Evolutionary conservation across 345 rosid genomes (phyloP), one percentile per base, ranked within the genome.

Genomic region (Arabidopsis suecica): DNA sequence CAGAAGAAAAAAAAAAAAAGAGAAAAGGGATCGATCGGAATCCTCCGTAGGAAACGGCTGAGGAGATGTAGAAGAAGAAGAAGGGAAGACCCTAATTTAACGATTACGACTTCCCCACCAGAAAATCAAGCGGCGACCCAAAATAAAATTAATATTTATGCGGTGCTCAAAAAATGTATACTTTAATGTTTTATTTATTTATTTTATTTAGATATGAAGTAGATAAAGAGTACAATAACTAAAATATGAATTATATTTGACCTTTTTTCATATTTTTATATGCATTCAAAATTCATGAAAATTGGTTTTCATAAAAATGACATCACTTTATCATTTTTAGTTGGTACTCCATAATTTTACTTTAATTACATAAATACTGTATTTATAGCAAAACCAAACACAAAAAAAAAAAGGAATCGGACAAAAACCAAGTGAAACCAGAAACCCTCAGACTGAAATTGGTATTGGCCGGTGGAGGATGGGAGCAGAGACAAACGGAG

Each of bases 401-500:
- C 28, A 25, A 25, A 25, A 28, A 28, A 28, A 28, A 33, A 53
- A 9, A 30, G 18, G 7, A 1, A 7, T 23, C 14, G 64, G 76
- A 50, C 34, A 16, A 13, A 0, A 3, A 72, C 22, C 42, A 28
- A 20, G 11, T 9, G 4, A 38, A 50, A 20, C 20, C 8, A 0
- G 33, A 45, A 74, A 76, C 70, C 75, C 70, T 61, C 12, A 25
- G 50, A 69, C 47, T 68, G 79, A 61, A 53, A 61, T 34, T 54
- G 5, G 65, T 5, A 33, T 20, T 18, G 64, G 32, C 50, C 42
- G 51, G 79, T 53, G 51, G 45, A 63, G 65, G 13, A 89, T 87
- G 92, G 88, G 68, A 67, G 72, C 74, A 28, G 86, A 65, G 9
- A 64, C 83, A 57, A 77, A 60, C 65, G 75, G 59, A 22, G 67